A percentile compares a stretch with the other conserved stretches of the same genome.
These are phyloP conservation scores for Penicillium sp. DNA, from an alignment of 2,329 filamentous ascomycete genomes.

Conservation along the genomic window DNA sequence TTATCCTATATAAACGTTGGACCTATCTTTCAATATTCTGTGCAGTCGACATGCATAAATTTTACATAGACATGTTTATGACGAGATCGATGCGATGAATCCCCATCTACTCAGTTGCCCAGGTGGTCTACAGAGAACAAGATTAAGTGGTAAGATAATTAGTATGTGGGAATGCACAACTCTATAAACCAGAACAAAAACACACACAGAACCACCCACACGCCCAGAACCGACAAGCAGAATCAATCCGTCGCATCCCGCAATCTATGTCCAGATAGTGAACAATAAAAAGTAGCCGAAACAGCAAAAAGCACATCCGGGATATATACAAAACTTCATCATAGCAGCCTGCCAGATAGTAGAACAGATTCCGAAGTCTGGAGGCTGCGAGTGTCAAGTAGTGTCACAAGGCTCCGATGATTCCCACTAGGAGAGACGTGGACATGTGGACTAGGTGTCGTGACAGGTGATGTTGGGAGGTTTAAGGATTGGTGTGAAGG, in stretches of 20 bases:
- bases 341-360: background rate
- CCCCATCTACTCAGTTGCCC: background rate
- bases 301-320: background rate
- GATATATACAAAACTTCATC: slow-evolving; percentile 1
- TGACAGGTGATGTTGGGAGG: background rate
- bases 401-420: background rate
- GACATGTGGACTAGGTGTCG: background rate
- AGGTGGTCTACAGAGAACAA: background rate
- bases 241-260: background rate
- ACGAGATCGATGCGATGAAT: background rate
- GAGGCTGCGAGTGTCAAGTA: background rate
- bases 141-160: background rate
- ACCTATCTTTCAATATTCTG: background rate
- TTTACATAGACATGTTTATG: no score
- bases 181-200: slow-evolving; percentile 1
- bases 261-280: slow-evolving; percentile 4
- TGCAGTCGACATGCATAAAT: background rate
- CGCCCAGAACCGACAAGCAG: background rate
- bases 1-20: no score
- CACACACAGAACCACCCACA: background rate
- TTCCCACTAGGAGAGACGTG: background rate
- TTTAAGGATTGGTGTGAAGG: background rate
- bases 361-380: background rate
- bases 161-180: slow-evolving; percentile 5
- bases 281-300: slow-evolving; percentile 1